phyloP scores from a whole-genome alignment of 1,139 yeast species.

The Geotrichum restrictum region DNA sequence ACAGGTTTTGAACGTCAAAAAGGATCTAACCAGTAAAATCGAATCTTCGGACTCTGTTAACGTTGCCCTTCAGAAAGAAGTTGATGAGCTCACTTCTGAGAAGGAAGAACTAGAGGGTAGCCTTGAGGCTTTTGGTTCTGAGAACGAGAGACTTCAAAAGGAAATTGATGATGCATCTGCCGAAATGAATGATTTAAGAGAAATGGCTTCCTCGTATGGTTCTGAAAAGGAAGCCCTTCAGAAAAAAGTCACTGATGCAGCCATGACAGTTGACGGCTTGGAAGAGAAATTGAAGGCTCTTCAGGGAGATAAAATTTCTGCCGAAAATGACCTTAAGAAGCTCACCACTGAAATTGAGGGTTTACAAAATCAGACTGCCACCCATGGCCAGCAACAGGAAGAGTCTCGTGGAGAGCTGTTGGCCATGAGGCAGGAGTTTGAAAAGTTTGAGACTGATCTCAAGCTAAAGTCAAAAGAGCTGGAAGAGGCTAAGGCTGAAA shows the following conservation, averaged over 20 bases:
- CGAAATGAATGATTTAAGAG: conserved; percentile 13
- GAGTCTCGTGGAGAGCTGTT: background rate
- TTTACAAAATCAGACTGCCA: conserved; percentile 6
- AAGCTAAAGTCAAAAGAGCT: conserved; percentile 8
- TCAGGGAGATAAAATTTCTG: background rate
- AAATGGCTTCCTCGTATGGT: background rate
- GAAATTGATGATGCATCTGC: conserved; percentile 20
- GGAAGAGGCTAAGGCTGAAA: conserved; percentile 3
- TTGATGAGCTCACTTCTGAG: conserved; percentile 11
- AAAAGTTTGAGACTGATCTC: conserved; percentile 3
- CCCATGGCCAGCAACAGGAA: conserved; percentile 1
- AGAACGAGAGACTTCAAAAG: conserved; percentile 16
- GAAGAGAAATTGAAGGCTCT: conserved; percentile 4
- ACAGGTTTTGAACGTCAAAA: conserved; percentile 20
- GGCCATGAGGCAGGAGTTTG: background rate
- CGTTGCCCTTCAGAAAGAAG: conserved; percentile 19
- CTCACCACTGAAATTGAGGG: background rate
- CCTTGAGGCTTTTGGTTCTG: conserved; percentile 16
- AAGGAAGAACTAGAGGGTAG: conserved; percentile 16
- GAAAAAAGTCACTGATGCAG: conserved; percentile 10
- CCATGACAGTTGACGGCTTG: conserved; percentile 9
- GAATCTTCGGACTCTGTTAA: conserved; percentile 23
- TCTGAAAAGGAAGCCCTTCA: conserved; percentile 10
- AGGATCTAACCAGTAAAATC: conserved; percentile 12
- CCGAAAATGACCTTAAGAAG: conserved; percentile 7